Conservation (phyloP, 257 asterid species). For the Salvia rosmarinus region DNA sequence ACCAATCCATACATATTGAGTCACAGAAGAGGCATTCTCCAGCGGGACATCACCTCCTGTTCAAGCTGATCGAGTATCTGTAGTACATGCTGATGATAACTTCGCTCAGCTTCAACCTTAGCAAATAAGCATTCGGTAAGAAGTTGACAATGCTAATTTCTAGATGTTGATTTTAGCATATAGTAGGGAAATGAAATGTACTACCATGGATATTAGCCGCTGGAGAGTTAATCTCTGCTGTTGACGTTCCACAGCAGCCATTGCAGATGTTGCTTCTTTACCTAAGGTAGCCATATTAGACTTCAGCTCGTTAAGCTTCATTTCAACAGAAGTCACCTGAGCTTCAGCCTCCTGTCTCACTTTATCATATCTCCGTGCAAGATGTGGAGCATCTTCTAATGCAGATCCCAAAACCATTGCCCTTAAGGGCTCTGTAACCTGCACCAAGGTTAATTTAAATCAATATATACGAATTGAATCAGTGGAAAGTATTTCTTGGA, state of each 20-base stretch:
- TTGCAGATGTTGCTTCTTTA: slow-evolving; percentile 69
- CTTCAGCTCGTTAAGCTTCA: slow-evolving; percentile 63
- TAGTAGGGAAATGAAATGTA: background rate
- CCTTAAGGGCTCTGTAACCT: slow-evolving; percentile 62
- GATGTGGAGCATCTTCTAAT: slow-evolving; percentile 61
- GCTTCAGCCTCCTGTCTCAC: slow-evolving; percentile 61
- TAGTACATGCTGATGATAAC: slow-evolving; percentile 60
- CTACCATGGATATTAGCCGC: slow-evolving; percentile 61
- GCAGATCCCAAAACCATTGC: slow-evolving; percentile 57
- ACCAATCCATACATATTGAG: background rate
- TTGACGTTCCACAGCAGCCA: slow-evolving; percentile 73
- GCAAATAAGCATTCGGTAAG: slow-evolving; percentile 14
- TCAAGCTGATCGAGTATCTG: slow-evolving; percentile 75
- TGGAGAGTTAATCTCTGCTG: slow-evolving; percentile 70
- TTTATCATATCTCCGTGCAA: slow-evolving; percentile 55
- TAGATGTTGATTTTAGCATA: background rate
- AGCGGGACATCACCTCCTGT: slow-evolving; percentile 54
- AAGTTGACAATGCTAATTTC: slow-evolving; percentile 5
- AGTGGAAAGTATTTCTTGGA: background rate
- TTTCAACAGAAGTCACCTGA: slow-evolving; percentile 49
- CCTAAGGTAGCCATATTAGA: slow-evolving; percentile 62
- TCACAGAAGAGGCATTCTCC: background rate
- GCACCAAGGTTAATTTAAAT: slow-evolving; percentile 19
- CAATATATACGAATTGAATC: background rate
- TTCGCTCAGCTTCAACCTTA: slow-evolving; percentile 74